phyloP scores from a whole-genome alignment of 1,284 basidiomycete genomes.

The Irpex sp. region DNA sequence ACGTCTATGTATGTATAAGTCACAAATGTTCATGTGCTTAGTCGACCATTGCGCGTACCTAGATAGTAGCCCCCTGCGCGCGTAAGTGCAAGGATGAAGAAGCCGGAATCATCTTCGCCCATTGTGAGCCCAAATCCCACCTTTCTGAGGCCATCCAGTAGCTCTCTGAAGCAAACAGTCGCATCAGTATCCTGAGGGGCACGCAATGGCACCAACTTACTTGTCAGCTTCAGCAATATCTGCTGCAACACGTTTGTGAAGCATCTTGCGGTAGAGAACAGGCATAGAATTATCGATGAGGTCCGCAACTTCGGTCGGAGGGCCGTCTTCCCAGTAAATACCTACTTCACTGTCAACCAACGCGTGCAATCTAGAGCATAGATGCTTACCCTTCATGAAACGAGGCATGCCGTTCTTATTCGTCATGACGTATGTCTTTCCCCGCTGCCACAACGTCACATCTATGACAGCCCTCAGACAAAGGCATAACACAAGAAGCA shows the following conservation, averaged over 20 bases:
- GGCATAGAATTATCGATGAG: conserved; percentile 49
- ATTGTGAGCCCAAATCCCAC: conserved; percentile 42
- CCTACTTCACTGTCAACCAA: conserved; percentile 24
- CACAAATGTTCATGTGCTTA: no score
- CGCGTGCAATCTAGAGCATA: background rate
- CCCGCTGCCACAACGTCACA: conserved; percentile 63
- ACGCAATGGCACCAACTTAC: conserved; percentile 12
- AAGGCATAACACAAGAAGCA: no score
- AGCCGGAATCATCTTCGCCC: conserved; percentile 34
- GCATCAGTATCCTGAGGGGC: no score
- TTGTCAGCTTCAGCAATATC: conserved; percentile 53
- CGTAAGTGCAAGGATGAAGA: conserved; percentile 30
- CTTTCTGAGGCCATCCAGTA: conserved; percentile 37
- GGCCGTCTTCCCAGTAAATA: conserved; percentile 48
- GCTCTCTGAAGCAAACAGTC: conserved; percentile 20
- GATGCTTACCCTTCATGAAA: conserved; percentile 28
- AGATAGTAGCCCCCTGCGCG: conserved; percentile 45
- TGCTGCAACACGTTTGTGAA: conserved; percentile 44
- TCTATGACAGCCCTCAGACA: conserved; percentile 23
- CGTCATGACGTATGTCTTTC: conserved; percentile 60
- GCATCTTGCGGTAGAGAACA: conserved; percentile 37
- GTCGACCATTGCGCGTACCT: conserved; percentile 14
- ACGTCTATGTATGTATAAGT: conserved; percentile 7
- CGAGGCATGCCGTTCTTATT: conserved; percentile 40
- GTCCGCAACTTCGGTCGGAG: conserved; percentile 49